Evolutionary conservation across 2,329 filamentous ascomycete species (phyloP).

Genomic region (Aspergillus awamori): DNA sequence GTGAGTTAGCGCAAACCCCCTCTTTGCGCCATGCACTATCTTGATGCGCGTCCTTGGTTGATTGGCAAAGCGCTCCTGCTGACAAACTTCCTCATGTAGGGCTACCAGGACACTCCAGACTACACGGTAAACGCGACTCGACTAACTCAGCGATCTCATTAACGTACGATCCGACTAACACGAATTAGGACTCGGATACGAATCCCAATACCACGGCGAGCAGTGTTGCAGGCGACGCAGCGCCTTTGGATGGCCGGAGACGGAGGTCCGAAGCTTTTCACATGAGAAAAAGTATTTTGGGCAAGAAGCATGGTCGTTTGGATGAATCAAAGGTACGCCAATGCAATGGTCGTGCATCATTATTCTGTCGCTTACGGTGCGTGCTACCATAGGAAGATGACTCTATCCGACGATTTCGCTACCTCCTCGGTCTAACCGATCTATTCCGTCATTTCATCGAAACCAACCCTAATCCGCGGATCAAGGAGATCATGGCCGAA

Average conservation of each 20-base stretch:
- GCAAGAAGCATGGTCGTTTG: constrained; percentile 89
- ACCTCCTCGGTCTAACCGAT: constrained; percentile 91
- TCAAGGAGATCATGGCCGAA: constrained; percentile 89
- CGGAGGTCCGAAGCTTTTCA: constrained; percentile 84
- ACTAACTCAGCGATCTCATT: neutral
- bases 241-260: constrained; percentile 73
- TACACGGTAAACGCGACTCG: constrained; percentile 55
- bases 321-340: constrained; percentile 82
- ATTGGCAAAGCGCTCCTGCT: constrained; percentile 9
- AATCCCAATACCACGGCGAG: constrained; percentile 73
- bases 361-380: constrained; percentile 17
- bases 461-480: constrained; percentile 91
- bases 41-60: constrained; percentile 6
- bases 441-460: constrained; percentile 99
- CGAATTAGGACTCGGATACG: constrained; percentile 63
- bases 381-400: constrained; percentile 74
- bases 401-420: constrained; percentile 89
- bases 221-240: constrained; percentile 77
- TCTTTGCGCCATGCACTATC: neutral
- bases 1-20: constrained; percentile 33
- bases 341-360: neutral
- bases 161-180: constrained; percentile 6
- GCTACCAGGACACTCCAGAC: constrained; percentile 62
- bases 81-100: constrained; percentile 33
- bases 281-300: constrained; percentile 87